Evolutionary conservation across 129 eudicot species (phyloP), one percentile per base, ranked within the genome.

Genomic region (Helichrysum umbraculigerum): DNA sequence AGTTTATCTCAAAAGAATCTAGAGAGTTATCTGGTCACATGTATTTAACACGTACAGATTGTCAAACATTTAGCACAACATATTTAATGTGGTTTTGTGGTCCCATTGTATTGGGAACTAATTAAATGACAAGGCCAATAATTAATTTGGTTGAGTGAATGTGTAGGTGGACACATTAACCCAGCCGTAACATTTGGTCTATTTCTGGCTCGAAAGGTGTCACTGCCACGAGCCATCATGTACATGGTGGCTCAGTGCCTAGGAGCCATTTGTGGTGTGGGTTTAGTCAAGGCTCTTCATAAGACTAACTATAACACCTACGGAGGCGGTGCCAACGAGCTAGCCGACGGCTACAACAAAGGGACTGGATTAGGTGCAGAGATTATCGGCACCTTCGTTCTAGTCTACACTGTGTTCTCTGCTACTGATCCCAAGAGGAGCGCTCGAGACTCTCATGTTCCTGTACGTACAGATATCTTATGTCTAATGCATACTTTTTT

Each of bases 151-250:
- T 30, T 63, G 60, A 19, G 20, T 76, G 73, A 32, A 73, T 20
- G 63, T 74, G 82, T 52, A 88, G 93, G 93, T 25, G 93, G 93
- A 17, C 93, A 88, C 70, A 83, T 88, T 19, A 88, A 88, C 69
- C 93, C 93, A 39, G 93, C 93, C 9, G 93, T 88, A 80, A 88
- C 93, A 3, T 88, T 88, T 61, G 93, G 93, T 70, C 78, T 88
- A 44, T 84, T 88, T 19, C 30, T 88, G 82, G 90, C 90, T 66
- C 86, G 93, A 1, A 88, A 88, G 54, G 90, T 88, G 71, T 88
- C 93, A 5, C 33, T 86, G 64, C 78, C 86, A 16, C 73, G 93
- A 76, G 93, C 88, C 11, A 25, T 88, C 73, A 59, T 86, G 93
- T 88, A 88, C 77, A 88, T 88, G 82, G 85, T 84, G 82, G 93